phyloP scores from a whole-genome alignment of 495 filamentous ascomycete genomes.

The Penicillium cosmopolitanum region DNA sequence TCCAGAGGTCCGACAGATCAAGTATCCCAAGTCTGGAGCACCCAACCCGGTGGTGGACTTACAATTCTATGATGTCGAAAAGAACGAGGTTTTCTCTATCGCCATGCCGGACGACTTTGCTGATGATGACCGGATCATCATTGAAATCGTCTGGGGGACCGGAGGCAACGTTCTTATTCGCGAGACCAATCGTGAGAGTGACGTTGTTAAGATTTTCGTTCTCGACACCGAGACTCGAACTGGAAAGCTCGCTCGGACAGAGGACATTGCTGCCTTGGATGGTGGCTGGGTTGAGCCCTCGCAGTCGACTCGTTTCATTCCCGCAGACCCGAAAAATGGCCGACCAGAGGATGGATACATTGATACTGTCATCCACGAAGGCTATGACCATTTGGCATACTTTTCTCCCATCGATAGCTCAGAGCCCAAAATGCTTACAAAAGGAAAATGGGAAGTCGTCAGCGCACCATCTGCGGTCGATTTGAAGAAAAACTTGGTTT shows the following conservation, averaged over 20 bases:
- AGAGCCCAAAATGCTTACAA: slow-evolving; percentile 80
- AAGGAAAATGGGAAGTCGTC: slow-evolving; percentile 92
- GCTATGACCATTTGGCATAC: slow-evolving; percentile 90
- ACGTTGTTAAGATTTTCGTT: slow-evolving; percentile 81
- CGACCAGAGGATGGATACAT: slow-evolving; percentile 86
- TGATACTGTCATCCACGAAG: slow-evolving; percentile 85
- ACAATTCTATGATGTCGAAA: slow-evolving; percentile 86
- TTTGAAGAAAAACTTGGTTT: slow-evolving; percentile 79
- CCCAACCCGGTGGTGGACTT: slow-evolving; percentile 89
- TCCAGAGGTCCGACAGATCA: slow-evolving; percentile 88
- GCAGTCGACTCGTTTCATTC: slow-evolving; percentile 82
- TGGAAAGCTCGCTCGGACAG: slow-evolving; percentile 77
- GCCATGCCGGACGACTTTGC: slow-evolving; percentile 75
- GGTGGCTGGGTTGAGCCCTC: slow-evolving; percentile 98
- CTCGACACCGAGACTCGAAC: slow-evolving; percentile 76
- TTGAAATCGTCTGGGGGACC: slow-evolving; percentile 90
- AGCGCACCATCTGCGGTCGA: slow-evolving; percentile 88
- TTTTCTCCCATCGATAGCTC: slow-evolving; percentile 89
- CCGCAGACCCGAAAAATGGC: slow-evolving; percentile 77
- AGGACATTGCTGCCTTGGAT: slow-evolving; percentile 79
- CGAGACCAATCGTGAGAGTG: slow-evolving; percentile 93
- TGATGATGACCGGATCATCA: slow-evolving; percentile 86
- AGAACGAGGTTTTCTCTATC: slow-evolving; percentile 77
- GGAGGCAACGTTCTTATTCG: slow-evolving; percentile 76
- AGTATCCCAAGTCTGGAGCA: slow-evolving; percentile 95